Base-by-base conservation (phyloP, 345 rosid genomes). In the Stellera chamaejasme region DNA sequence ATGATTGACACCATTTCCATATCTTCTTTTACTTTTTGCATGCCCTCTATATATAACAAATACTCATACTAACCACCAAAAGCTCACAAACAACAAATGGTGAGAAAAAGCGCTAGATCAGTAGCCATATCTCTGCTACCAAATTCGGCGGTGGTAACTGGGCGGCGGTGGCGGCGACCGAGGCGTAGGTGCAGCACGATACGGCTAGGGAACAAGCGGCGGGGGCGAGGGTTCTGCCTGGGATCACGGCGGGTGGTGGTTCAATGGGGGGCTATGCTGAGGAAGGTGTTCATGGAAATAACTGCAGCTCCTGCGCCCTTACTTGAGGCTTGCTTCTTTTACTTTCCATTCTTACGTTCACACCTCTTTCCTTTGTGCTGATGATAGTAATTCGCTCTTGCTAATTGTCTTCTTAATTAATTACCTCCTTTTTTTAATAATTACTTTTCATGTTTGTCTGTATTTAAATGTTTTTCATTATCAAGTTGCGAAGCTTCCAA, bases 361-460 rank as follows among this genome's bases (percentile, higher is more conserved):
- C 98, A 83, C 9, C 41, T 88, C 50, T 83, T 85, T 66, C 96
- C 98, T 26, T 57, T 83, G 2, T 88, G 95, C 72, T 92, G 79
- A 75, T 67, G 9, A 5, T 59, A 12, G 43, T 28, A 67, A 59
- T 42, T 15, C 41, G 23, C 39, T 32, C 39, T 8, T 32, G 47
- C 50, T 28, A 16, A 58, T 54, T 39, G 11, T 25, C 43, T 27
- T 1, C 3, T 15, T 19, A 48, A 41, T 9, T 19, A 19, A 19
- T 19, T 19, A 19, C 23, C 23, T 19, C 23, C 53, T 56, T 36
- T 19, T 19, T 14, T 16, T 19, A 19, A 19, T 19, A 19, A 19
- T 19, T 19, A 19, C 23, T 19, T 19, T 19, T 19, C 23, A 19
- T 19, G 23, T 19, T 19, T 19, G 0, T 19, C 23, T 19, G 23